Evolutionary conservation across 495 filamentous ascomycete species (phyloP).

Genomic region (Talaromyces thailandensis): DNA sequence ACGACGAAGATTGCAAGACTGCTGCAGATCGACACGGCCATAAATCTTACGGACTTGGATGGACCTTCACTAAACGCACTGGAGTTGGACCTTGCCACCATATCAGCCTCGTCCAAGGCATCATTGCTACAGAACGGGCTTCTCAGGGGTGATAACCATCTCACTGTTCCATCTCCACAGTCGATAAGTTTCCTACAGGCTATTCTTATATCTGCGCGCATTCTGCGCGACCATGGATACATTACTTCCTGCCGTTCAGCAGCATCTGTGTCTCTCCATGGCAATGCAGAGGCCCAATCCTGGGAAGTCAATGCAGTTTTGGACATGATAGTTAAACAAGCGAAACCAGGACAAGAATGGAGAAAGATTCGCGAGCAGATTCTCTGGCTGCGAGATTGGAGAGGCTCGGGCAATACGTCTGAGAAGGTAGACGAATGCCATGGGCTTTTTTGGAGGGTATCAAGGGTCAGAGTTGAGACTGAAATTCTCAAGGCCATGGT

Average conservation of each 20-base stretch:
- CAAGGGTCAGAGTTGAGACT: constrained; percentile 53
- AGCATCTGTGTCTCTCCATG: constrained; percentile 33
- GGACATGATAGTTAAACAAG: constrained; percentile 37
- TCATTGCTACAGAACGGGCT: constrained; percentile 47
- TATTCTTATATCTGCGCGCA: constrained; percentile 57
- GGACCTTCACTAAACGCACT: constrained; percentile 19
- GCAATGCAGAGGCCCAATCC: constrained; percentile 53
- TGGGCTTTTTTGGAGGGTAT: constrained; percentile 66
- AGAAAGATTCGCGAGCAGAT: constrained; percentile 53
- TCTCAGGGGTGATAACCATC: constrained; percentile 49
- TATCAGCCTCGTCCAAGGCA: constrained; percentile 36
- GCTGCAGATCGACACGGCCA: constrained; percentile 47
- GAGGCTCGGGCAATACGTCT: constrained; percentile 30
- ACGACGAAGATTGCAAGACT: constrained; percentile 49
- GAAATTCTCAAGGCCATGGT: constrained; percentile 70
- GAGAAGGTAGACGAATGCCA: constrained; percentile 21
- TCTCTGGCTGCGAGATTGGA: constrained; percentile 80
- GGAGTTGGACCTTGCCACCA: constrained; percentile 22
- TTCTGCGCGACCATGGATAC: constrained; percentile 52
- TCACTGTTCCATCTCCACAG: constrained; percentile 56
- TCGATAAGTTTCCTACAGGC: constrained; percentile 58
- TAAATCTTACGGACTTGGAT: constrained; percentile 23
- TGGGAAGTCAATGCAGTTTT: constrained; percentile 55
- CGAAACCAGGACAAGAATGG: constrained; percentile 62
- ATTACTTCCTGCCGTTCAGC: constrained; percentile 47